Evolutionary conservation across 2,329 filamentous ascomycete genomes (phyloP), one percentile per base, ranked within the genome.

Genomic region (Colletotrichum tropicale): DNA sequence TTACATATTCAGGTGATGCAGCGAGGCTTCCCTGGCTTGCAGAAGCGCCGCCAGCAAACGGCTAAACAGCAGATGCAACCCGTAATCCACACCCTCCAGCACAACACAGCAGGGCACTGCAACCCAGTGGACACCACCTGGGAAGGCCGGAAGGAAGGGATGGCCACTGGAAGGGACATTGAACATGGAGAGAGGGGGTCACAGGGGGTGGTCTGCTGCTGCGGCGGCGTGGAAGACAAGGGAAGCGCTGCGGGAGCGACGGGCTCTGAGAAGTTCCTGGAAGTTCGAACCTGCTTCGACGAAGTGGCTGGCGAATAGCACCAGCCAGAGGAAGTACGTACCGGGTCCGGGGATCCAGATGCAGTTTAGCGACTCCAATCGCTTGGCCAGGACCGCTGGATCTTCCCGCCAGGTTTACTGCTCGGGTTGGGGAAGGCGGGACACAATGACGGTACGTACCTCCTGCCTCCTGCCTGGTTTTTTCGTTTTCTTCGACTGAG

Each of bases 1-100:
- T 5, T 64, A 64, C 60, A 52, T 21, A 8, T 52, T 52, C 43
- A 52, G 43, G 43, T 52, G 43, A 8, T 52, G 43, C 43, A 52
- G 43, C 43, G 43, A 52, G 43, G 43, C 43, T 52, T 52, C 43
- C 43, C 32, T 62, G 28, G 13, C 34, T 9, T 55, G 28, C 48
- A 64, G 62, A 72, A 73, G 73, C 64, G 56, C 69, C 62, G 62
- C 61, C 69, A 74, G 71, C 52, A 75, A 68, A 73, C 62, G 43
- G 69, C 69, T 68, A 72, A 72, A 66, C 60, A 66, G 60, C 48
- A 24, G 32, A 38, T 32, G 28, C 48, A 28, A 26, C 28, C 68
- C n/a, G 43, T 21, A 52, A 52, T 52, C n/a, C n/a, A 52, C 43
- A 21, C 38, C 43, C n/a, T 52, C n/a, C 43, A 52, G 43, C 43